These are phyloP conservation scores for Rhodotorula kratochvilovae DNA, from an alignment of 768 basidiomycete genomes.

Conservation along the genomic window DNA sequence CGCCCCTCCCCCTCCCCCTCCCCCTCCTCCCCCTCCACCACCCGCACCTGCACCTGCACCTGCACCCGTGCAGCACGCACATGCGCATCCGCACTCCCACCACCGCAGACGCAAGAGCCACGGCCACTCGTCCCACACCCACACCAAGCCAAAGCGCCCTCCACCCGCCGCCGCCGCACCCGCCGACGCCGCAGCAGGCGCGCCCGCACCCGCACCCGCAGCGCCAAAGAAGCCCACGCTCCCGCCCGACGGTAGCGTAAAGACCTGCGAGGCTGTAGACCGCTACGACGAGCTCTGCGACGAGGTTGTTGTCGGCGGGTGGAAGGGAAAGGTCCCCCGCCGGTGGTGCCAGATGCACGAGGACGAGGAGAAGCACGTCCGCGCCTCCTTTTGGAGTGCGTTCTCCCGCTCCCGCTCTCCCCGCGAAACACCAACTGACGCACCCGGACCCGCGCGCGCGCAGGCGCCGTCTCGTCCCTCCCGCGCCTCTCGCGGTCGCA, in stretches of 20 bases:
- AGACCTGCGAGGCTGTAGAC: constrained; percentile 32
- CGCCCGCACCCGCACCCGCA: neutral
- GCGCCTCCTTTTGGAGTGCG: constrained; percentile 28
- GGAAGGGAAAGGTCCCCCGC: constrained; percentile 34
- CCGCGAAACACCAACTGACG: neutral
- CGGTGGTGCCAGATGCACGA: constrained; percentile 34
- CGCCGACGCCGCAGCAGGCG: neutral
- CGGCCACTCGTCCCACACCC: neutral
- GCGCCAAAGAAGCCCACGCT: constrained; percentile 15
- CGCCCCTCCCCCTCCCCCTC: neutral
- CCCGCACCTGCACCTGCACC: neutral
- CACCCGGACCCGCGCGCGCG: neutral
- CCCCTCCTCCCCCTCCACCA: neutral
- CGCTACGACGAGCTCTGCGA: constrained; percentile 30
- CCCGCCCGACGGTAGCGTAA: constrained; percentile 25
- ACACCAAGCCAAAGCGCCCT: constrained; percentile 5
- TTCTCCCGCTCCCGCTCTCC: neutral
- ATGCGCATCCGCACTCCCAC: neutral
- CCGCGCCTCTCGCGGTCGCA: constrained; percentile 20
- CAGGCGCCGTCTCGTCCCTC: constrained; percentile 32
- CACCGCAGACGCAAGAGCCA: neutral
- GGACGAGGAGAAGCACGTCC: constrained; percentile 31
- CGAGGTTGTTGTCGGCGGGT: constrained; percentile 34
- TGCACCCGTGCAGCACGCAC: no score
- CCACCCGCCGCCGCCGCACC: constrained; percentile 6